Percentiles rank a stretch among this genome's conserved stretches.
Evolutionary conservation across 345 rosid species (phyloP).

Genomic region (Passiflora organensis): DNA sequence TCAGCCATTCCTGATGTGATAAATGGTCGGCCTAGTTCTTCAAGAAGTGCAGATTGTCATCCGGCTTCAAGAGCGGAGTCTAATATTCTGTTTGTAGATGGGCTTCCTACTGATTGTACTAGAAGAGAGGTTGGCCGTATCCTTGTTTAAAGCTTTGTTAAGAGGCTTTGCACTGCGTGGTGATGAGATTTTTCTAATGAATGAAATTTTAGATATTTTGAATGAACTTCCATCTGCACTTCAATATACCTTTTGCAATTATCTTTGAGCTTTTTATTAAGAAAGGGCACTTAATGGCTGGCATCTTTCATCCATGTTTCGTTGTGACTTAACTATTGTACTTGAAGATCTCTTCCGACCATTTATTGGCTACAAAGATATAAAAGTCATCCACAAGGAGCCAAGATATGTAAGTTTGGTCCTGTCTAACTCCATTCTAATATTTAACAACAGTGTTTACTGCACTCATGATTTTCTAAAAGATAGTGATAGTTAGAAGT

Average conservation of each 20-base stretch:
- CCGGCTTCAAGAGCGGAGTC: conserved; percentile 26
- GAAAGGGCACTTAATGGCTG: no score
- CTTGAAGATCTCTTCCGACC: conserved; percentile 53
- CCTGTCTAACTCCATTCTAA: not conserved
- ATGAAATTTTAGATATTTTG: no score
- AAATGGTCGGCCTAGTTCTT: conserved; percentile 28
- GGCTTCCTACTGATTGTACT: conserved; percentile 57
- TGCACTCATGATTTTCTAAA: not conserved
- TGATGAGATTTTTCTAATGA: no score
- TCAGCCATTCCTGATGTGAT: conserved; percentile 24
- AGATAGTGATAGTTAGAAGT: not conserved
- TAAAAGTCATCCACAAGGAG: conserved; percentile 56
- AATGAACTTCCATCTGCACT: no score
- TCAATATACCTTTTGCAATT: no score
- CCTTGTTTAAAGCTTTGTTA: conserved; percentile 21
- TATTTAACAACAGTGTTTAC: no score
- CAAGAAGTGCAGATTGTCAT: conserved; percentile 24
- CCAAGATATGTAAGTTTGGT: conserved; percentile 44
- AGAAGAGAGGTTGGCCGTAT: conserved; percentile 73
- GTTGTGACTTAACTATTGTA: not conserved
- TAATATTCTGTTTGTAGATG: conserved; percentile 46
- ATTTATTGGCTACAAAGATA: conserved; percentile 53
- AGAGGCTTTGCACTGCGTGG: no score
- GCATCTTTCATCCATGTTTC: no score
- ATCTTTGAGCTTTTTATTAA: no score